Evolutionary conservation across 768 basidiomycete genomes (phyloP).

Genomic region (Pleurotus citrinopileatus): DNA sequence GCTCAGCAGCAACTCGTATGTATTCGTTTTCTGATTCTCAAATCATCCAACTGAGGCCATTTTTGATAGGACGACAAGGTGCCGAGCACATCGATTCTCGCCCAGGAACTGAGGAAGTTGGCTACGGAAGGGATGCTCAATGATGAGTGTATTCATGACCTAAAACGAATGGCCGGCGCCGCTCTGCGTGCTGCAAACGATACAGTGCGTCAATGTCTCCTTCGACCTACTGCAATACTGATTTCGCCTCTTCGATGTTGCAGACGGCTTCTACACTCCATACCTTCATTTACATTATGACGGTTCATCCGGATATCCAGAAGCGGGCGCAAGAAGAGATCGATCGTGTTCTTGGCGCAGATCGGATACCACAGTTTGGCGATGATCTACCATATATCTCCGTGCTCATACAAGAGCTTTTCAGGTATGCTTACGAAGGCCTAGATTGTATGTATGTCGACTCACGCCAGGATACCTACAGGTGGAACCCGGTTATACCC

Average conservation of each 20-base stretch:
- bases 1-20: too few species aligned
- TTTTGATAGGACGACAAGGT: too few species aligned
- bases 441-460: neutral
- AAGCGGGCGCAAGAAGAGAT: neutral
- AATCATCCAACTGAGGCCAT: too few species aligned
- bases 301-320: neutral
- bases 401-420: neutral
- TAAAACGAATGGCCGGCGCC: too few species aligned
- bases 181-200: conserved; percentile 15
- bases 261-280: conserved; percentile 7
- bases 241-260: too few species aligned
- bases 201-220: conserved; percentile 22
- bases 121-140: too few species aligned
- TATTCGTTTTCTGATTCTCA: too few species aligned
- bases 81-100: too few species aligned
- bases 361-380: neutral
- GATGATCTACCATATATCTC: neutral
- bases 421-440: neutral
- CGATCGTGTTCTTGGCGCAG: neutral
- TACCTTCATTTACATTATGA: neutral
- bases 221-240: too few species aligned
- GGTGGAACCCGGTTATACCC: neutral
- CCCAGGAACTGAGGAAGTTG: too few species aligned
- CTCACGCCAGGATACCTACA: too few species aligned
- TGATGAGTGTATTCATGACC: too few species aligned